A percentile compares a stretch with the other conserved stretches of the same genome.
Evolutionary conservation across 2,329 filamentous ascomycete species (phyloP).

Genomic region (Raffaelea deltoideospora): DNA sequence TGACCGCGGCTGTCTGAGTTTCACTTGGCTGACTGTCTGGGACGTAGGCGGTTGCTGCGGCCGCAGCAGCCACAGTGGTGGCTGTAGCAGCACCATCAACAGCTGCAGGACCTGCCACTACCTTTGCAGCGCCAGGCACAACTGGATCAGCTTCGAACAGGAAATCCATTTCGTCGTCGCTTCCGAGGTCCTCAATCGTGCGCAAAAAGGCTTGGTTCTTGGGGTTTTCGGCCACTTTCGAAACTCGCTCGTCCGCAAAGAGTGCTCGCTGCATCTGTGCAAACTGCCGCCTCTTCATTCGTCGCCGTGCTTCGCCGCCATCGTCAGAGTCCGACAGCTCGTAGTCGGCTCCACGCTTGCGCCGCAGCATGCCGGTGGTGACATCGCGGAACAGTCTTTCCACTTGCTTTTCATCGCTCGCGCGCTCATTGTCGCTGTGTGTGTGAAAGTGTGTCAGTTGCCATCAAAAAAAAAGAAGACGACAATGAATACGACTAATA

Average conservation of each 20-base stretch:
- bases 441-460: background rate
- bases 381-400: slow-evolving; percentile 89
- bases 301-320: slow-evolving; percentile 59
- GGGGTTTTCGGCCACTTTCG: slow-evolving; percentile 76
- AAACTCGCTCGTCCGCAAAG: slow-evolving; percentile 75
- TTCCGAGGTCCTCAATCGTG: slow-evolving; percentile 70
- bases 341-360: slow-evolving; percentile 68
- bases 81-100: background rate
- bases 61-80: background rate
- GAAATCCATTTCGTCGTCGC: slow-evolving; percentile 65
- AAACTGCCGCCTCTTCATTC: slow-evolving; percentile 76
- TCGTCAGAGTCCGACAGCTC: slow-evolving; percentile 87
- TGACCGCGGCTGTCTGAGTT: no score
- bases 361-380: slow-evolving; percentile 72
- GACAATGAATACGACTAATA: background rate
- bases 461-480: background rate
- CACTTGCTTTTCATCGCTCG: slow-evolving; percentile 70
- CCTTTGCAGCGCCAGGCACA: slow-evolving; percentile 18
- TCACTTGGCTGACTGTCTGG: slow-evolving; percentile 30
- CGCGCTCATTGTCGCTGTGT: slow-evolving; percentile 59
- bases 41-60: background rate
- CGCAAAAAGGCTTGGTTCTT: slow-evolving; percentile 83
- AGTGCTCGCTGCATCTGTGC: slow-evolving; percentile 83
- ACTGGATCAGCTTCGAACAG: slow-evolving; percentile 23
- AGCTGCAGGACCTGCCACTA: slow-evolving; percentile 8